phyloP scores from a whole-genome alignment of 306 rosid genomes.

The Albizia julibrissin region DNA sequence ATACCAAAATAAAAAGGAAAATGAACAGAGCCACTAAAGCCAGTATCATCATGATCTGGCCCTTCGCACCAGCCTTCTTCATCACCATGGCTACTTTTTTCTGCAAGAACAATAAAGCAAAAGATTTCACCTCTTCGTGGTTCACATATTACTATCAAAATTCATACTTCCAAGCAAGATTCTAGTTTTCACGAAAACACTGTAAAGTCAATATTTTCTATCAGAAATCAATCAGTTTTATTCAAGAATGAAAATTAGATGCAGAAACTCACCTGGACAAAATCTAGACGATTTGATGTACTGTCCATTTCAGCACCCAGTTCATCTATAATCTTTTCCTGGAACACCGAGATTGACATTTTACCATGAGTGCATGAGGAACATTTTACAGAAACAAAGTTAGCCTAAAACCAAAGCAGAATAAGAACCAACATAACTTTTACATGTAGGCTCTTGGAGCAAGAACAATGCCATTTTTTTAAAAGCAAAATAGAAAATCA shows the following conservation, averaged over 20 bases:
- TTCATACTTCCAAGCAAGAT: not conserved
- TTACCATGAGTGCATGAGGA: slow-evolving; percentile 9
- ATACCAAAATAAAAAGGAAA: slow-evolving; percentile 86
- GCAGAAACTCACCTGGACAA: slow-evolving; percentile 85
- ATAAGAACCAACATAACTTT: slow-evolving; percentile 1
- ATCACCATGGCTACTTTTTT: slow-evolving; percentile 90
- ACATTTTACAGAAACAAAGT: slow-evolving; percentile 2
- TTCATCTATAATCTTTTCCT: slow-evolving; percentile 89
- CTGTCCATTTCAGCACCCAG: slow-evolving; percentile 91
- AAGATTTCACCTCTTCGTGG: slow-evolving; percentile 30
- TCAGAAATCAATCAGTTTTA: not conserved
- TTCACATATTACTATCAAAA: not conserved
- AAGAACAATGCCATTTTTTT: slow-evolving; percentile 9
- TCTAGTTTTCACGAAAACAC: not conserved
- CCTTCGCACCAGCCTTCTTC: slow-evolving; percentile 95
- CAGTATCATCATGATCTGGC: slow-evolving; percentile 46
- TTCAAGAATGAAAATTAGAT: slow-evolving; percentile 21
- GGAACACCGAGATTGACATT: slow-evolving; percentile 38
- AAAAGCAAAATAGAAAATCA: slow-evolving; percentile 24
- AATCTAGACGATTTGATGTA: slow-evolving; percentile 92
- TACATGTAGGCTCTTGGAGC: slow-evolving; percentile 10
- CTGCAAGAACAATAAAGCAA: slow-evolving; percentile 51
- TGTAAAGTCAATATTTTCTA: not conserved
- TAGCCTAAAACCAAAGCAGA: not conserved
- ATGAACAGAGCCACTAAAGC: slow-evolving; percentile 59